Evolutionary conservation across 2,329 filamentous ascomycete species (phyloP).

Genomic region (Grosmannia serpens): DNA sequence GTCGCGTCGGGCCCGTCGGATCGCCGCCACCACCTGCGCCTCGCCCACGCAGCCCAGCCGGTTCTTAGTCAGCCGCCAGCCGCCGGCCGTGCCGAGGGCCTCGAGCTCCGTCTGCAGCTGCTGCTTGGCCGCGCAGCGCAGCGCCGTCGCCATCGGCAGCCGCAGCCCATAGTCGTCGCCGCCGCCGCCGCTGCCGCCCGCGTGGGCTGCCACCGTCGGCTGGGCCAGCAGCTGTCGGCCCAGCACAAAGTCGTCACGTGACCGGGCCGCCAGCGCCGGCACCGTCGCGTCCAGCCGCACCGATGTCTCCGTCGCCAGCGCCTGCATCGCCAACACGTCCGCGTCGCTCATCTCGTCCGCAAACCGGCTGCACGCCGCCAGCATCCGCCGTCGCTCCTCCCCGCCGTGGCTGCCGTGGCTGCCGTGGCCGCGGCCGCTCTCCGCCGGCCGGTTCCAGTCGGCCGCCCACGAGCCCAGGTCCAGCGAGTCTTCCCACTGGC

Average conservation of each 20-base stretch:
- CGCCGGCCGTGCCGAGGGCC: background rate
- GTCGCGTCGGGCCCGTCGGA: slow-evolving; percentile 18
- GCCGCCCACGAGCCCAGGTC: slow-evolving; percentile 27
- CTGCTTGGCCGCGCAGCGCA: slow-evolving; percentile 22
- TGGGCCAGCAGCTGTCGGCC: slow-evolving; percentile 38
- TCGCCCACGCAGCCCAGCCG: slow-evolving; percentile 20
- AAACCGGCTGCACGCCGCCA: slow-evolving; percentile 43
- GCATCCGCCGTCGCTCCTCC: slow-evolving; percentile 18
- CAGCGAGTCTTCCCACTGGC: slow-evolving; percentile 39
- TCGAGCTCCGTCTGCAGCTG: slow-evolving; percentile 14
- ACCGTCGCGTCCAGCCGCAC: slow-evolving; percentile 49
- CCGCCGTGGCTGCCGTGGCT: too few relatives aligned
- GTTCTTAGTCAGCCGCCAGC: background rate
- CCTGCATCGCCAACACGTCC: slow-evolving; percentile 45
- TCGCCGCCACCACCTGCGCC: slow-evolving; percentile 19
- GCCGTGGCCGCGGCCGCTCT: too few relatives aligned
- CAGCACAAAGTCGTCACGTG: slow-evolving; percentile 37
- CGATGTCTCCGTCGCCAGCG: slow-evolving; percentile 29
- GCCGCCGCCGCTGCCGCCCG: slow-evolving; percentile 13
- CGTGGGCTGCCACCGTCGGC: slow-evolving; percentile 20
- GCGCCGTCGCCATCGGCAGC: slow-evolving; percentile 19
- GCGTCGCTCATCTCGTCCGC: slow-evolving; percentile 51
- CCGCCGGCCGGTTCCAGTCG: slow-evolving; percentile 5
- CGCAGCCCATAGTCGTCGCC: slow-evolving; percentile 8
- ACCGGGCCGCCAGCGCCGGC: slow-evolving; percentile 39